Evolutionary conservation across 139 green algal genomes (phyloP).

Genomic region (Picochlorum sp.): DNA sequence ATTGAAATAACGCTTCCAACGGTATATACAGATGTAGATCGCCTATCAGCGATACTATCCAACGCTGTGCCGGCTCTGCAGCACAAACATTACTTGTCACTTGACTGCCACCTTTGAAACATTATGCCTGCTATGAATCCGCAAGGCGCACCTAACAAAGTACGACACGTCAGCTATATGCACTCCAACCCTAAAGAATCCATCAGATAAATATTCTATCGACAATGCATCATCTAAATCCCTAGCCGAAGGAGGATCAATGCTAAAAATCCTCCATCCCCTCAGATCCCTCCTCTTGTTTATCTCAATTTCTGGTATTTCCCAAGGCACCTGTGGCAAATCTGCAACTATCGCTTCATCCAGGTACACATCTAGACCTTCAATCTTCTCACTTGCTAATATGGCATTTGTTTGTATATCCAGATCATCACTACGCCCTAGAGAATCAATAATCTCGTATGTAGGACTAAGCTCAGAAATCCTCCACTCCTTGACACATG

Average conservation of each 20-base stretch:
- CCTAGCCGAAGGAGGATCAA: conserved; percentile 68
- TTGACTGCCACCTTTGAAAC: too few species aligned
- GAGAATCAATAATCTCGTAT: conserved; percentile 21
- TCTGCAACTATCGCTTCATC: conserved; percentile 45
- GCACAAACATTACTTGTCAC: too few species aligned
- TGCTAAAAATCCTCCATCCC: conserved; percentile 54
- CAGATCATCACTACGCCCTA: conserved; percentile 43
- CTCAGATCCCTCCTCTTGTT: conserved; percentile 60
- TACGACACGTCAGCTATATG: conserved; percentile 86
- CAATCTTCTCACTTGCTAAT: conserved; percentile 13
- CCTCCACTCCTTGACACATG: too few species aligned
- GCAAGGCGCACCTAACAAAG: conserved; percentile 52
- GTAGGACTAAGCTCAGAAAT: too few species aligned
- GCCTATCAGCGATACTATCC: conserved; percentile 55
- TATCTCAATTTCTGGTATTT: conserved; percentile 49
- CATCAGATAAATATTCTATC: conserved; percentile 27
- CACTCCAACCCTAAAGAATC: conserved; percentile 52
- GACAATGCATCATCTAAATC: conserved; percentile 83
- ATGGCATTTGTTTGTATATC: conserved; percentile 17
- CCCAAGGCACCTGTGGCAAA: conserved; percentile 71
- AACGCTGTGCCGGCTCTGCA: conserved; percentile 40
- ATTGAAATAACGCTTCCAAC: conserved; percentile 70
- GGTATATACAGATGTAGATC: conserved; percentile 52
- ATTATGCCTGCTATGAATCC: too few species aligned
- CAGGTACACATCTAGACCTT: conserved; percentile 11